These are phyloP conservation scores for Aspergillus ochraceoroseus DNA, from an alignment of 2,329 filamentous ascomycete genomes.

Conservation along the genomic window DNA sequence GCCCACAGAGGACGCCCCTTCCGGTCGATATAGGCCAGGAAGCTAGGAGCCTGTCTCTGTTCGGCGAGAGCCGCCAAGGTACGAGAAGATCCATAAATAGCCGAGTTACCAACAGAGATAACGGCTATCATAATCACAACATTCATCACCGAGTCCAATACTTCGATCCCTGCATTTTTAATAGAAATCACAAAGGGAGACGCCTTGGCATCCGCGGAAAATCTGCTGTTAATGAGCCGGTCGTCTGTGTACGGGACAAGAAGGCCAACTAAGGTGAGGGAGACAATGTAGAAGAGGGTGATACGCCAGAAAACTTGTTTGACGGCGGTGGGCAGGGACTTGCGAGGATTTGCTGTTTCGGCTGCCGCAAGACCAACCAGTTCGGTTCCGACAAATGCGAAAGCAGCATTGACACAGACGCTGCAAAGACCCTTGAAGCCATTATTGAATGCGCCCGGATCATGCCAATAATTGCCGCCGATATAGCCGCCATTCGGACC, in stretches of 20 bases:
- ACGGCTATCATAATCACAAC: constrained; percentile 89
- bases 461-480: constrained; percentile 68
- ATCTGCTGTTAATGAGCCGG: constrained; percentile 56
- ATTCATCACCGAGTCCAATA: constrained; percentile 86
- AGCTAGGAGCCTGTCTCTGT: constrained; percentile 71
- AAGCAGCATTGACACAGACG: constrained; percentile 60
- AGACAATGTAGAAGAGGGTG: constrained; percentile 81
- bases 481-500: constrained; percentile 70
- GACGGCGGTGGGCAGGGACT: constrained; percentile 77
- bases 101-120: constrained; percentile 83
- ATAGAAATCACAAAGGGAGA: constrained; percentile 95
- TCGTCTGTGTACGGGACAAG: constrained; percentile 69
- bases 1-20: constrained; percentile 73
- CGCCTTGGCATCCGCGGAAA: constrained; percentile 62
- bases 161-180: constrained; percentile 71
- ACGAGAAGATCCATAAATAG: constrained; percentile 84
- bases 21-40: constrained; percentile 76
- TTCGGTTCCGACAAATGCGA: constrained; percentile 60
- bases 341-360: constrained; percentile 54
- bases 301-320: constrained; percentile 97
- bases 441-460: constrained; percentile 71
- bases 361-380: constrained; percentile 58
- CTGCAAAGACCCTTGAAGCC: constrained; percentile 62
- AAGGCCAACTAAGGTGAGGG: constrained; percentile 73
- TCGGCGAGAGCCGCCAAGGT: constrained; percentile 87